Conservation (phyloP, 2,329 filamentous ascomycete species). For the Fusarium sp. region DNA sequence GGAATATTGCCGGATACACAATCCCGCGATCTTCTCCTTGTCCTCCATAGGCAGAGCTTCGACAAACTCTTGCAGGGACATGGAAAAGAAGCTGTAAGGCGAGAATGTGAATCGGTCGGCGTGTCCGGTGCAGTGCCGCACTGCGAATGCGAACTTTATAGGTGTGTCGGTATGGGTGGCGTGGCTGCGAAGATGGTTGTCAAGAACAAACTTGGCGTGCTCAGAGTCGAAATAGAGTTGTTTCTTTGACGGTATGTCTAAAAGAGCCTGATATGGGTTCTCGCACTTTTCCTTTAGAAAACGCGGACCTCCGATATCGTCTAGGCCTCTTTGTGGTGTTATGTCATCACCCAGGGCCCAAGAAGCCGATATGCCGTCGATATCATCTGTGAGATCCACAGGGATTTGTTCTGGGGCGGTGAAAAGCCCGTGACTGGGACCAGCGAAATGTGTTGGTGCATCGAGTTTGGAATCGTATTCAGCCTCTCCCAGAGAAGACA, state of each 20-base stretch:
- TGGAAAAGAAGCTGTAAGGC: not conserved
- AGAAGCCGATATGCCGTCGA: not conserved
- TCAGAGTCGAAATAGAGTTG: not conserved
- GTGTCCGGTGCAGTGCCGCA: constrained; percentile 1
- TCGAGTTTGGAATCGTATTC: not conserved
- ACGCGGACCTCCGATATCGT: not conserved
- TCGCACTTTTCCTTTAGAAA: not conserved
- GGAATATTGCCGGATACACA: constrained; percentile 11
- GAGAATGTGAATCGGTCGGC: constrained; percentile 1
- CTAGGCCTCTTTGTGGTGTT: not conserved
- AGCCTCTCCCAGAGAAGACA: not conserved
- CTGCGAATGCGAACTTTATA: constrained; percentile 8
- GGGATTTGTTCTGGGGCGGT: not conserved
- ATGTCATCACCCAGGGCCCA: not conserved
- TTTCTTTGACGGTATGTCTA: not conserved
- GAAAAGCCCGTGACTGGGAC: not conserved
- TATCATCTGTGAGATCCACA: not conserved
- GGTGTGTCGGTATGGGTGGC: not conserved
- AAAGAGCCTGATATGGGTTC: not conserved
- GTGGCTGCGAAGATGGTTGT: constrained; percentile 1
- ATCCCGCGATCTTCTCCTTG: constrained; percentile 13
- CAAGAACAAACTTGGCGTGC: not conserved
- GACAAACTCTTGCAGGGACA: constrained; percentile 18
- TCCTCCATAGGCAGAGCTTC: constrained; percentile 13
- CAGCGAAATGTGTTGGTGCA: not conserved